A percentile compares a stretch with the other conserved stretches of the same genome.
phyloP scores from a whole-genome alignment of 805 yeast species.

The Kluyveromyces siamensis region DNA sequence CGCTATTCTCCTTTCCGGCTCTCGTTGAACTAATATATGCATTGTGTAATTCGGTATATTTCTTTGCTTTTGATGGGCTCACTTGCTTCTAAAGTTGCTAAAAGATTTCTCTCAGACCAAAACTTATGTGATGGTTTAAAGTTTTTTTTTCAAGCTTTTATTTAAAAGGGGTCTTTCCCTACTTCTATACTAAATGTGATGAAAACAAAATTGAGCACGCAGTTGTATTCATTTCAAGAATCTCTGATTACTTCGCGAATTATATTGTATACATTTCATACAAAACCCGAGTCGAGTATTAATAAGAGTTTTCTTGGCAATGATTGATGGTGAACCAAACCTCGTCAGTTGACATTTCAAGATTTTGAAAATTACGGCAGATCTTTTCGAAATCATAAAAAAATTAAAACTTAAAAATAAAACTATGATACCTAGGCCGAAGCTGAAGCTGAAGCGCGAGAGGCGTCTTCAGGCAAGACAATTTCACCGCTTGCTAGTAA shows the following conservation, averaged over 20 bases:
- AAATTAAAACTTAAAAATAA: no score
- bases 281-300: background rate
- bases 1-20: slow-evolving; percentile 21
- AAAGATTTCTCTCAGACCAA: background rate
- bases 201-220: background rate
- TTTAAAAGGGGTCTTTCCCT: background rate
- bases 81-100: background rate
- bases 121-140: background rate
- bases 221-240: no score
- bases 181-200: background rate
- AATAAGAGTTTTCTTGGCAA: background rate
- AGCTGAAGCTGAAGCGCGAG: slow-evolving; percentile 15
- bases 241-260: no score
- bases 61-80: background rate
- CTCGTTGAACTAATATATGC: slow-evolving; percentile 20
- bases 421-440: slow-evolving; percentile 2
- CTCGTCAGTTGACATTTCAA: background rate
- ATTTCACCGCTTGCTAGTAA: slow-evolving; percentile 24
- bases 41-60: slow-evolving; percentile 1
- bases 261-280: background rate
- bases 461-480: slow-evolving; percentile 13
- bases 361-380: background rate
- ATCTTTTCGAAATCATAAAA: background rate
- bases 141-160: background rate
- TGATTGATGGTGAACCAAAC: background rate